Evolutionary conservation across 352 stramenopile species (phyloP), one percentile per base, ranked within the genome.

Genomic region (Pythium scleroteichum): DNA sequence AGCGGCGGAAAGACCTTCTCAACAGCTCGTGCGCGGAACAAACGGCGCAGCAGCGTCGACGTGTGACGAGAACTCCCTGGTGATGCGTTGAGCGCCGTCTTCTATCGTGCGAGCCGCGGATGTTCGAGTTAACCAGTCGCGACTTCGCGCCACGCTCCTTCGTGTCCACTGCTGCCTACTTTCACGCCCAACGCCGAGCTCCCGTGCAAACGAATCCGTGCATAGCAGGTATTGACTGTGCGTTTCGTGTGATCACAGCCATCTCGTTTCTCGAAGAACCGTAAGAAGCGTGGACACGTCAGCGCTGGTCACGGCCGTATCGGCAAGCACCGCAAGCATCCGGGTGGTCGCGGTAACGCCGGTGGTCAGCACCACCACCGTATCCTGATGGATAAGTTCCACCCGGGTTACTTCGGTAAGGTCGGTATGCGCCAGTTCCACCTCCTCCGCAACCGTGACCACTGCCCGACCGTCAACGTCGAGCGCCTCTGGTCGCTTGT

Each of bases 361-460:
- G 98, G 98, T 98, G 98, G 98, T 81, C 97, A 99, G 82, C 98
- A 99, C 81, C 98, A 99, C 85, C 97, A 99, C 90, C 94, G 98
- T 71, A 99, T 99, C 84, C 88, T 99, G 46, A 98, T 99, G 75
- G 98, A 99, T 91, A 99, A 99, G 88, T 99, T 98, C 80, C 97
- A 99, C 78, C 97, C 98, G 79, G 98, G 98, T 97, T 99, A 99
- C 90, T 99, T 99, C 73, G 98, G 98, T 94, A 99, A 99, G 90
- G 97, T 99, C 64, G 98, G 98, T 96, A 99, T 99, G 97, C 93
- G 98, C 71, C 97, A 98, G 58, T 99, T 99, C 82, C 98, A 99
- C 76, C 44, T 98, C 53, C 85, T 99, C 65, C 88, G 87, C 61
- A 99, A 99, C 87, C 84, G 96, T 56, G 83, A 85, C 60, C 98